These are phyloP conservation scores for Sporothrix pseudoabietina DNA, from an alignment of 2,329 filamentous ascomycete species.

Conservation along the genomic window DNA sequence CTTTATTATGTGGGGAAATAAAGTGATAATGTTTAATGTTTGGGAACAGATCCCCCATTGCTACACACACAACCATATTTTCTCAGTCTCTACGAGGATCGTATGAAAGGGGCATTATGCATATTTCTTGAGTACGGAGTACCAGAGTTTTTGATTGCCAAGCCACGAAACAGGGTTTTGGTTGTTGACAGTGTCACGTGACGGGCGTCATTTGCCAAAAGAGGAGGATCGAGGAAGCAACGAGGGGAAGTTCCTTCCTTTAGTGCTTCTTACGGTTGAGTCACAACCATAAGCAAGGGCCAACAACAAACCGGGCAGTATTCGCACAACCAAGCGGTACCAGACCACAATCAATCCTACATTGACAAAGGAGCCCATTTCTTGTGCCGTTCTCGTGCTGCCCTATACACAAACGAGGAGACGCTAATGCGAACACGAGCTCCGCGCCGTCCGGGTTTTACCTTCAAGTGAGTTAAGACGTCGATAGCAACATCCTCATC, in stretches of 20 bases:
- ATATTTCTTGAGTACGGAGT: background rate
- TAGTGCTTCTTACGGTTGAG: background rate
- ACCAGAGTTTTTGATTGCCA: background rate
- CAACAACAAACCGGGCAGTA: background rate
- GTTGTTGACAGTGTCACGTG: background rate
- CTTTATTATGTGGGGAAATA: background rate
- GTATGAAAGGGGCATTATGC: background rate
- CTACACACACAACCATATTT: background rate
- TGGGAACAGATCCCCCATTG: background rate
- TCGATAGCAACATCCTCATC: background rate
- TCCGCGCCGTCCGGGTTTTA: background rate
- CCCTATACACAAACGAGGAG: background rate
- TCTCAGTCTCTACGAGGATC: background rate
- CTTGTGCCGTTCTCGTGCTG: background rate
- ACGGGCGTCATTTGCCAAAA: background rate
- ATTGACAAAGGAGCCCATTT: background rate
- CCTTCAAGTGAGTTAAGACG: background rate
- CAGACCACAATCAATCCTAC: background rate
- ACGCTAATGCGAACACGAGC: background rate
- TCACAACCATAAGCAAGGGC: constrained; percentile 9
- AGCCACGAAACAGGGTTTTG: background rate
- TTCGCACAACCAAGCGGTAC: background rate
- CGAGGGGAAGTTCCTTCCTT: constrained; percentile 5
- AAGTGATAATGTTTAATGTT: background rate
- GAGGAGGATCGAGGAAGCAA: background rate